phyloP scores from a whole-genome alignment of 1,284 basidiomycete species.

The Fomitopsis palustris region DNA sequence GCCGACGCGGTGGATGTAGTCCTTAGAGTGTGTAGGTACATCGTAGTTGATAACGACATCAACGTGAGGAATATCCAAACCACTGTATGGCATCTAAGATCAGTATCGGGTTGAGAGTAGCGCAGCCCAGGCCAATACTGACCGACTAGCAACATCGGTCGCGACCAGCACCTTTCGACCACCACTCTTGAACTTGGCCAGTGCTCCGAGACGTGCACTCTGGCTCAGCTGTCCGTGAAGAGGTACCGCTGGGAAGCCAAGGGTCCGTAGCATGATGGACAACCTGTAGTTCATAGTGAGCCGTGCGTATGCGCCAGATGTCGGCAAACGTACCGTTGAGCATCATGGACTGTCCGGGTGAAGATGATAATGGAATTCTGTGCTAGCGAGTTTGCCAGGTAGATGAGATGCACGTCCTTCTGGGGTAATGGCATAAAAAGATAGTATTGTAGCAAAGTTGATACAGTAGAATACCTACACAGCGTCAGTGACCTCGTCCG shows the following conservation, averaged over 20 bases:
- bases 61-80: slow-evolving; percentile 95
- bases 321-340: slow-evolving; percentile 58
- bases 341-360: slow-evolving; percentile 93
- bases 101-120: neutral
- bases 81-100: slow-evolving; percentile 43
- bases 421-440: slow-evolving; percentile 90
- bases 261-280: slow-evolving; percentile 84
- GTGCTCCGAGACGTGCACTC: slow-evolving; percentile 89
- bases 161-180: slow-evolving; percentile 91
- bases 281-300: slow-evolving; percentile 44
- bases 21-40: slow-evolving; percentile 97
- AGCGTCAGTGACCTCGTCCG: neutral
- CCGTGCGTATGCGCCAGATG: neutral
- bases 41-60: slow-evolving; percentile 99
- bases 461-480: slow-evolving; percentile 91
- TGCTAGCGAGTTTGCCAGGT: slow-evolving; percentile 86
- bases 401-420: slow-evolving; percentile 91
- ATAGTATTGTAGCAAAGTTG: slow-evolving; percentile 94
- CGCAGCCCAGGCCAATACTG: slow-evolving; percentile 19
- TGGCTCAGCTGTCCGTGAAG: slow-evolving; percentile 95
- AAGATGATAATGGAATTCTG: slow-evolving; percentile 97
- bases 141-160: slow-evolving; percentile 96
- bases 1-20: slow-evolving; percentile 98
- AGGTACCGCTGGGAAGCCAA: slow-evolving; percentile 95
- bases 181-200: slow-evolving; percentile 96